A percentile compares a stretch with the other conserved stretches of the same genome.
phyloP scores from a whole-genome alignment of 202 grass and related monocot species.

The Schoenoplectus triqueter region DNA sequence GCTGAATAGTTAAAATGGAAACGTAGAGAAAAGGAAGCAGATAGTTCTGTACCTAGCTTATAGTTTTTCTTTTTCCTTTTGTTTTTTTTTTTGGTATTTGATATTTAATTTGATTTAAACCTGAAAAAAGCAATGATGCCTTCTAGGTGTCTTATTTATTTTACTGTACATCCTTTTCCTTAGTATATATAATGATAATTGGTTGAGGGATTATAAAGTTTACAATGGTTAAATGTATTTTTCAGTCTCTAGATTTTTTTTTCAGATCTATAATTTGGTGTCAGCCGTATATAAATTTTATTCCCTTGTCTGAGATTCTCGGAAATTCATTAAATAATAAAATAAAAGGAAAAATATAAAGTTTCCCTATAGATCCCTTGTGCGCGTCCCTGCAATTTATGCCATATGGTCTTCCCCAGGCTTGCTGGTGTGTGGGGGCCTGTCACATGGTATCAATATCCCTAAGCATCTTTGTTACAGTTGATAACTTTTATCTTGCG shows the following conservation, averaged over 20 bases:
- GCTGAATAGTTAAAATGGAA: slow-evolving; percentile 9
- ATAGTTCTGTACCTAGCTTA: slow-evolving; percentile 34
- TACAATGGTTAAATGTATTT: background rate
- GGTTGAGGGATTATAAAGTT: slow-evolving; percentile 2
- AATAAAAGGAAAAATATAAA: background rate
- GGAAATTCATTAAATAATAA: too few relatives aligned
- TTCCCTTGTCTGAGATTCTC: too few relatives aligned
- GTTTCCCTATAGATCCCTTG: background rate
- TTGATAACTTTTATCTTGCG: background rate
- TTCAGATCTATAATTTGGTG: too few relatives aligned
- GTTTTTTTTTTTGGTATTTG: background rate
- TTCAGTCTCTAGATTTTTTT: background rate
- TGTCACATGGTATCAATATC: background rate
- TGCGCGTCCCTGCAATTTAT: background rate
- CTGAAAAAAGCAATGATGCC: background rate
- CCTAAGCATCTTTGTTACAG: background rate
- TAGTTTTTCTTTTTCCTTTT: background rate
- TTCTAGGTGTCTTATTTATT: background rate
- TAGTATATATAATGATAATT: slow-evolving; percentile 1
- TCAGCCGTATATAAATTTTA: too few relatives aligned
- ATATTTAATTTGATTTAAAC: background rate
- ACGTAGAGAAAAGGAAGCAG: slow-evolving; percentile 11
- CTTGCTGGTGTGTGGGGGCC: background rate
- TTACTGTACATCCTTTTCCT: background rate
- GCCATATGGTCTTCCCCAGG: background rate